Conservation (phyloP, 2,329 filamentous ascomycete species). For the Aspergillus clavatus region DNA sequence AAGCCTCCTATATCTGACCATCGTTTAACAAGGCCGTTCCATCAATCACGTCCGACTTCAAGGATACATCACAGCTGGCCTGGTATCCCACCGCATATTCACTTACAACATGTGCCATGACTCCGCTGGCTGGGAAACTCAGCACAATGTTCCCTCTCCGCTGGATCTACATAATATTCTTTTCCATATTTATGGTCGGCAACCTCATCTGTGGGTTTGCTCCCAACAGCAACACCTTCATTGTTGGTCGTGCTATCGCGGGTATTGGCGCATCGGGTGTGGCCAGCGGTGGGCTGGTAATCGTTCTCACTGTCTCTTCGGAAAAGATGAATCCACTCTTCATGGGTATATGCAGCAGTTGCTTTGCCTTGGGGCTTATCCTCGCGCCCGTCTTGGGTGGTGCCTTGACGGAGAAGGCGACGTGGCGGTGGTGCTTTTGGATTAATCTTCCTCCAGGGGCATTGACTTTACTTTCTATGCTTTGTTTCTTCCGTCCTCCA, state of each 20-base stretch:
- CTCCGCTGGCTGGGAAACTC: slow-evolving; percentile 6
- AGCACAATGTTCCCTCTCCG: neutral
- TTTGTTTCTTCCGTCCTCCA: slow-evolving; percentile 10
- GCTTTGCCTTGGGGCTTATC: slow-evolving; percentile 5
- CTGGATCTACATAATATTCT: slow-evolving; percentile 5
- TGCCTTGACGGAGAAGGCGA: slow-evolving; percentile 4
- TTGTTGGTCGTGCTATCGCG: slow-evolving; percentile 7
- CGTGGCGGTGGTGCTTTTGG: slow-evolving; percentile 8
- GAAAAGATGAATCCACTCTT: slow-evolving; percentile 3
- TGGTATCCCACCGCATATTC: slow-evolving; percentile 6
- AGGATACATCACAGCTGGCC: slow-evolving; percentile 4
- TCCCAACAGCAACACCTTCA: slow-evolving; percentile 7
- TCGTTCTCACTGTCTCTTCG: neutral
- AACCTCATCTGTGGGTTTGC: slow-evolving; percentile 7
- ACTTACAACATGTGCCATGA: slow-evolving; percentile 6
- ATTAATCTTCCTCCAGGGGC: slow-evolving; percentile 12
- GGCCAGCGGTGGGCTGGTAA: slow-evolving; percentile 6
- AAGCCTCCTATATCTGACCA: neutral
- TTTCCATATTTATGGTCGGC: slow-evolving; percentile 7
- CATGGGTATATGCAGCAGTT: slow-evolving; percentile 3
- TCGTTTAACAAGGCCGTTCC: slow-evolving; percentile 7
- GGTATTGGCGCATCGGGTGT: slow-evolving; percentile 8
- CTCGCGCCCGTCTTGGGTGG: slow-evolving; percentile 8
- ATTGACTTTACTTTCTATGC: slow-evolving; percentile 7
- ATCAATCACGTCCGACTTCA: slow-evolving; percentile 3